Evolutionary conservation across 1,284 basidiomycete species (phyloP), one percentile per base, ranked within the genome.

Genomic region (Amylostereum chailletii): DNA sequence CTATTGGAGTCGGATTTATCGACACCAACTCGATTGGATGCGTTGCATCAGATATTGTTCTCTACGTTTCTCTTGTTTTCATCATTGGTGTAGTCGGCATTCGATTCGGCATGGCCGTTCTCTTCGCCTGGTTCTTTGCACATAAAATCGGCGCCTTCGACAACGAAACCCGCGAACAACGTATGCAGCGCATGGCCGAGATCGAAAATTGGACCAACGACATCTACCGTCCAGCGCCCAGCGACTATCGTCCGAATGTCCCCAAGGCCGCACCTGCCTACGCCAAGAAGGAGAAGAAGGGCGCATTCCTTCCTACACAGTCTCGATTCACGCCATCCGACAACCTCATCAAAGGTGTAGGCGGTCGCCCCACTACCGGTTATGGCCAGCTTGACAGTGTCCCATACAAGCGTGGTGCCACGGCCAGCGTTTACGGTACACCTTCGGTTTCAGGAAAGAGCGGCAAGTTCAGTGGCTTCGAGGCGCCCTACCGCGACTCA

Each of bases 141-240:
- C 94, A 90, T 87, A 83, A 83, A 61, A 75, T 99, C 40, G 95
- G 95, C 47, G 89, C 91, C 59, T 99, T 97, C 75, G 86, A 86
- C 57, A 81, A 83, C 48, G 96, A 99, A 71, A 91, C 92, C 34
- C 94, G 95, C 65, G 86, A 92, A 62, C 83, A 98, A 63, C 81
- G 94, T n/a, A 94, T 93, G 84, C 82, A 85, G 57, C 84, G 95
- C 32, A 84, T 88, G 9, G 80, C 79, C 39, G 91, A 94, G 65
- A 96, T 99, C 60, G 96, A 99, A 68, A 83, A 87, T 61, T 99
- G 95, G 95, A 86, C 93, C 32, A 87, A 89, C 59, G 92, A 98
- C 64, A 99, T 99, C 59, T 96, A 97, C 68, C 81, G 88, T 34
- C 86, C 95, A 8, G 96, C 95, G 2, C 96, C 95, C 1, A 86